Base-by-base conservation (phyloP, 2,329 filamentous ascomycete species). In the Lasiodiplodia sp. region DNA sequence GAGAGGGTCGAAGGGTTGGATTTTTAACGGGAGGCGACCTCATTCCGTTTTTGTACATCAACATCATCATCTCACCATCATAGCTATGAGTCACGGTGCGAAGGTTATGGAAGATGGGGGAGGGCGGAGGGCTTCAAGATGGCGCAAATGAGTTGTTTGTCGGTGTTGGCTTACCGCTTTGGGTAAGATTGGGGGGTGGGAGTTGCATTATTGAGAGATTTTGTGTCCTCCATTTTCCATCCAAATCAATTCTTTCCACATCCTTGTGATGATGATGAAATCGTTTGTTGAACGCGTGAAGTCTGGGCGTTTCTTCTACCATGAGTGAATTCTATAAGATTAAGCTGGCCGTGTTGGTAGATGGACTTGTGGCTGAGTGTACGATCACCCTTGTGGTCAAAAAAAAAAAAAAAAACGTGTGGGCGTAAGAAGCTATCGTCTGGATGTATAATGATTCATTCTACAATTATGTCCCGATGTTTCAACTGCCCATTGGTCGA, bases 31-130 rank as follows among this genome's bases (percentile, higher is more conserved):
- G 62, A 49, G 49, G 62, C 49, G 12, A 44, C 63, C 23, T 53
- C 63, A 28, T 47, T 38, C n/a, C 37, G 28, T 57, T 40, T 56
- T 47, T 66, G 64, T 66, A 66, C 52, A 67, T 67, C 65, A 58
- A 60, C 40, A 52, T 52, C 28, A 37, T 63, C 38, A 58, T 58
- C 37, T 40, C 34, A 44, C 40, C 60, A 64, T 38, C 60, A 53
- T 60, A 67, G 28, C 56, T 60, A 58, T 34, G 23, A 52, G 64
- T 47, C 51, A 34, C 8, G 63, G 49, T 37, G 64, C 52, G 52
- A 47, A 31, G 11, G 34, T 47, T 18, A 53, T 34, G 47, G 65
- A 28, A 58, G 40, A 25, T 40, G 16, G 21, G 37, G 51, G 2
- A 23, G 37, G 38, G 21, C 18, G 49, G 5, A 28, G 49, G 28